Evolutionary conservation across 2,329 filamentous ascomycete species (phyloP).

Genomic region (Aspergillus sp.): DNA sequence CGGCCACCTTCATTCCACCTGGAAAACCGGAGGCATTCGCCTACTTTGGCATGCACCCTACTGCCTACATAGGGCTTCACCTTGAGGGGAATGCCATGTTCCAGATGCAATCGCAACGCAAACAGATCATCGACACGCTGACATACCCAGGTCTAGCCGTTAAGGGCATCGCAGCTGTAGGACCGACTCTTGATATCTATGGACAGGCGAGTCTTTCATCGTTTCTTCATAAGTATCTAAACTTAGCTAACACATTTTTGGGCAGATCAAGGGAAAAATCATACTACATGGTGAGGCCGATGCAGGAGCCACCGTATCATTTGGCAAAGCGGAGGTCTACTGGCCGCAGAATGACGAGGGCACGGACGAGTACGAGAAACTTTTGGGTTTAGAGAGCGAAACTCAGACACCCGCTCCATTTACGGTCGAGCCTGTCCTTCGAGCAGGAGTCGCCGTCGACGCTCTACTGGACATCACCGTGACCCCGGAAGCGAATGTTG

Average conservation of each 20-base stretch:
- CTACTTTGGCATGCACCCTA: constrained; percentile 16
- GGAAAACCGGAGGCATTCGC: not conserved
- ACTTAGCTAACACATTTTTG: not conserved
- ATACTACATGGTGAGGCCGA: constrained; percentile 17
- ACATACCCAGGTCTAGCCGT: constrained; percentile 25
- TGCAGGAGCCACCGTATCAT: constrained; percentile 14
- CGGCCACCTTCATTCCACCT: not conserved
- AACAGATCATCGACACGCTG: constrained; percentile 24
- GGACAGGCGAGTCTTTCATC: constrained; percentile 5
- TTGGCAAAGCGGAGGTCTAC: constrained; percentile 20
- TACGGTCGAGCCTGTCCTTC: constrained; percentile 16
- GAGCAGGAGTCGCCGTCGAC: constrained; percentile 15
- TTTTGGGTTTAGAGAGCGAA: not conserved
- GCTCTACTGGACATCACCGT: constrained; percentile 17
- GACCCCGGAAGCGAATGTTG: constrained; percentile 21
- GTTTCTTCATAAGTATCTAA: not conserved
- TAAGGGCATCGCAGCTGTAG: constrained; percentile 25
- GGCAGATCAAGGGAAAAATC: constrained; percentile 17
- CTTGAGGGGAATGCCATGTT: constrained; percentile 16
- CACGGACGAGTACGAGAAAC: constrained; percentile 1
- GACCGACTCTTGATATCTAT: constrained; percentile 23
- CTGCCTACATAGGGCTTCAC: constrained; percentile 12
- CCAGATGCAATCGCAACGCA: constrained; percentile 13
- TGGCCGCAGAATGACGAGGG: constrained; percentile 19
- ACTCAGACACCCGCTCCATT: not conserved